phyloP scores from a whole-genome alignment of 2,329 filamentous ascomycete genomes.

The Colletotrichum sp. region DNA sequence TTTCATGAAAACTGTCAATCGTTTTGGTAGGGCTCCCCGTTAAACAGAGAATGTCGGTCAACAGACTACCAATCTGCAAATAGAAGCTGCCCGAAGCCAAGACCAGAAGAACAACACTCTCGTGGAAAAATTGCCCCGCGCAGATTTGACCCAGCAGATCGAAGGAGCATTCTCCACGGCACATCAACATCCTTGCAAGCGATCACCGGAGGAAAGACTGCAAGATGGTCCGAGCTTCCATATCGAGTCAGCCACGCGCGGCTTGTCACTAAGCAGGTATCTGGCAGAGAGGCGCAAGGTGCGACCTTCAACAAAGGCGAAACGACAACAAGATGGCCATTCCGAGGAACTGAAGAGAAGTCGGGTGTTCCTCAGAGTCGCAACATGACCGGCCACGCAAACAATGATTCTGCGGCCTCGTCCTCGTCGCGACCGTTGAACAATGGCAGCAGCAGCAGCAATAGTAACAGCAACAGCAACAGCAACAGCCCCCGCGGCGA shows the following conservation, averaged over 20 bases:
- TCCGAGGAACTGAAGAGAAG: constrained; percentile 9
- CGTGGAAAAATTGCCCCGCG: constrained; percentile 18
- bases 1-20: background rate
- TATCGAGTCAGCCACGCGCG: constrained; percentile 15
- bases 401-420: constrained; percentile 37
- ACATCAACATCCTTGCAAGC: constrained; percentile 5
- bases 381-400: constrained; percentile 46
- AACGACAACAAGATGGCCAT: constrained; percentile 38
- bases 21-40: background rate
- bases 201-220: background rate
- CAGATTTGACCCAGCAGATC: constrained; percentile 15
- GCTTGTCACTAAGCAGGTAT: constrained; percentile 4
- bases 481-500: constrained; percentile 35
- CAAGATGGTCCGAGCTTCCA: background rate
- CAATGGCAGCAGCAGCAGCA: constrained; percentile 10
- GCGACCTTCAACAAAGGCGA: background rate
- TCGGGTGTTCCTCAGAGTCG: constrained; percentile 25
- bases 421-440: constrained; percentile 33
- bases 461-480: constrained; percentile 16
- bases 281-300: background rate
- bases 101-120: background rate
- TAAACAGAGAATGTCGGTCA: background rate
- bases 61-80: background rate
- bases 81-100: background rate
- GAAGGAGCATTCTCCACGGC: background rate